phyloP scores from a whole-genome alignment of 148 eudicot genomes.

The Vaccinium myrtillus region DNA sequence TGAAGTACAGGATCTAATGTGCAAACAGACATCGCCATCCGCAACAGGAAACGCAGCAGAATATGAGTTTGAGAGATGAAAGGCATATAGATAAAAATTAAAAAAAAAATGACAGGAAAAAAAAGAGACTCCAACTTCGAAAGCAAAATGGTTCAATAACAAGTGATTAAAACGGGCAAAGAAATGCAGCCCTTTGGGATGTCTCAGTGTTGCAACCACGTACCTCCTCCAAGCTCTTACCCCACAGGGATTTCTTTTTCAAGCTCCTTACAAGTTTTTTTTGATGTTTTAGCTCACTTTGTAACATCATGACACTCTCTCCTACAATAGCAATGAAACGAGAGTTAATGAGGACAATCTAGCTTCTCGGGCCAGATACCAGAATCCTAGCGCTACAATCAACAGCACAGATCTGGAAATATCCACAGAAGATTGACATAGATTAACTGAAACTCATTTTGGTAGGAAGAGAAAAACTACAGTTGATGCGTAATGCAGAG shows the following conservation, averaged over 20 bases:
- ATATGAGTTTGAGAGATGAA: constrained; percentile 1
- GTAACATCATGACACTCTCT: constrained; percentile 70
- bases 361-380: not conserved
- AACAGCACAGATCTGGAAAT: constrained; percentile 1
- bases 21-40: constrained; percentile 1
- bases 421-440: constrained; percentile 1
- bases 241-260: constrained; percentile 94
- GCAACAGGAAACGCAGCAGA: not conserved
- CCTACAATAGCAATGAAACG: constrained; percentile 40
- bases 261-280: constrained; percentile 71
- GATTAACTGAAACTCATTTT: not conserved
- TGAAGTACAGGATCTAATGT: constrained; percentile 8
- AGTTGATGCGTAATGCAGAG: not conserved
- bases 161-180: not conserved
- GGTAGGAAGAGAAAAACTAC: not conserved
- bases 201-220: not conserved
- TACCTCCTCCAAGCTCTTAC: constrained; percentile 90
- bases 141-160: not conserved
- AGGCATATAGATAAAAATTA: not conserved
- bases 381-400: constrained; percentile 3
- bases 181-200: constrained; percentile 2
- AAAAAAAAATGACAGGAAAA: not conserved
- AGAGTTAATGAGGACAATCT: not conserved
- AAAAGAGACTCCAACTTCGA: not conserved
- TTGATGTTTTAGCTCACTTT: constrained; percentile 84